Evolutionary conservation across 208 protist species (phyloP), one percentile per base, ranked within the genome.

Genomic region (Leishmania lainsoni): DNA sequence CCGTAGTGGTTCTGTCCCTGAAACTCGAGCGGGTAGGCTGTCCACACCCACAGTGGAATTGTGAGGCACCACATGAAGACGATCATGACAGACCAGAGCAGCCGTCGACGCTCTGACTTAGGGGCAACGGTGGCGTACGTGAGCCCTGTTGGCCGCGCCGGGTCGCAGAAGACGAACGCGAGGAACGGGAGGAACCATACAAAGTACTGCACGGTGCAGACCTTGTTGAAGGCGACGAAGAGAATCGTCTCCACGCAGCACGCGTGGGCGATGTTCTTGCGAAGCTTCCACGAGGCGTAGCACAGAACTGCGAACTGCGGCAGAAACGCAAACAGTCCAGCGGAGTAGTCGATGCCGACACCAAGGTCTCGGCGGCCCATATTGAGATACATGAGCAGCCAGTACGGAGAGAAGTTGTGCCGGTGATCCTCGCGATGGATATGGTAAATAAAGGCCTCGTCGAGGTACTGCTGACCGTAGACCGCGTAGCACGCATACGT

Each of bases 141-240:
- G 48, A 78, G 75, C 70, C 69, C 29, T 69, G 69, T 76, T 14
- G 76, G 35, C 77, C 73, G 73, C 58, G 72, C 51, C 2, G 91
- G 89, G 6, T 92, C 82, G 83, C 83, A 91, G 52, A 96, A 92
- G 22, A 96, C 87, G 86, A 98, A 94, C 26, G 85, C 71, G 22
- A 98, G 82, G 79, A 98, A 91, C 12, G 91, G 88, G 20, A 99
- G 74, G 74, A 97, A 99, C 96, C 97, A 99, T 70, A 97, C 94
- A 91, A 99, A 99, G 83, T 99, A 99, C 87, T 99, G 97, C 74
- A 98, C 96, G 14, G 97, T 99, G 79, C 90, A 97, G 12, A 99
- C 97, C 83, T 98, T 98, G 83, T 99, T 99, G 75, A 98, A 98
- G 39, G 94, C 91, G n/a, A 99, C 88, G 81, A 99, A 99, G 26